phyloP scores from a whole-genome alignment of 768 basidiomycete species.

The Mycena latifolia region DNA sequence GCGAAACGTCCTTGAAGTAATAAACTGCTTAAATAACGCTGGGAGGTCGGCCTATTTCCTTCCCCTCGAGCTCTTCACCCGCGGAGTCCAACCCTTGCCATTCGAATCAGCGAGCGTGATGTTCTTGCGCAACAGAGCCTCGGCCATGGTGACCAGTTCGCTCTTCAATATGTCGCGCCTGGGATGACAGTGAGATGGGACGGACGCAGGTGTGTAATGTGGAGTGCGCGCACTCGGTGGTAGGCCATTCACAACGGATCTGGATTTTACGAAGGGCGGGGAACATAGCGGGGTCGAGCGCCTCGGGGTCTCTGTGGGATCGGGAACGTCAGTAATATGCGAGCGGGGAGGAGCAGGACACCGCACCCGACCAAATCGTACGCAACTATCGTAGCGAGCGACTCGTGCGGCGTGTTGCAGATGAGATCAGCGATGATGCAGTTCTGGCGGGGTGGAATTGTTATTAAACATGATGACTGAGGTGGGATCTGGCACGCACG shows the following conservation, averaged over 20 bases:
- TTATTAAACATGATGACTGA: too few species aligned
- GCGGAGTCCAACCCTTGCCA: slow-evolving; percentile 8
- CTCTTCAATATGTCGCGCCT: slow-evolving; percentile 12
- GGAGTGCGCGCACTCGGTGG: slow-evolving; percentile 5
- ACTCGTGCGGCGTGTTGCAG: not conserved
- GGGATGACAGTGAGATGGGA: not conserved
- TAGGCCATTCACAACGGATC: slow-evolving; percentile 1
- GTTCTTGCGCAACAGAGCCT: not conserved
- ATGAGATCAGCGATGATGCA: not conserved
- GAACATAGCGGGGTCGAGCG: not conserved
- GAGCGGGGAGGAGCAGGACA: too few species aligned
- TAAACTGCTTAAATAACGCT: too few species aligned
- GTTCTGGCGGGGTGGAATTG: not conserved
- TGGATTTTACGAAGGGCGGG: slow-evolving; percentile 17
- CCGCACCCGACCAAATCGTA: not conserved
- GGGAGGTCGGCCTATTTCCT: too few species aligned
- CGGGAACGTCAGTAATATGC: too few species aligned
- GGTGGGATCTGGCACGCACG: not conserved
- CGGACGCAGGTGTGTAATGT: not conserved
- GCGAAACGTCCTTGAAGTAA: too few species aligned
- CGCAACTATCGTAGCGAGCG: not conserved
- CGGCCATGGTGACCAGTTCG: not conserved
- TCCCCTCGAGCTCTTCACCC: not conserved
- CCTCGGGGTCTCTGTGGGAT: not conserved
- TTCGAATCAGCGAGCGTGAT: slow-evolving; percentile 3